Evolutionary conservation across 257 asterid species (phyloP).

Genomic region (Salvia rosmarinus): DNA sequence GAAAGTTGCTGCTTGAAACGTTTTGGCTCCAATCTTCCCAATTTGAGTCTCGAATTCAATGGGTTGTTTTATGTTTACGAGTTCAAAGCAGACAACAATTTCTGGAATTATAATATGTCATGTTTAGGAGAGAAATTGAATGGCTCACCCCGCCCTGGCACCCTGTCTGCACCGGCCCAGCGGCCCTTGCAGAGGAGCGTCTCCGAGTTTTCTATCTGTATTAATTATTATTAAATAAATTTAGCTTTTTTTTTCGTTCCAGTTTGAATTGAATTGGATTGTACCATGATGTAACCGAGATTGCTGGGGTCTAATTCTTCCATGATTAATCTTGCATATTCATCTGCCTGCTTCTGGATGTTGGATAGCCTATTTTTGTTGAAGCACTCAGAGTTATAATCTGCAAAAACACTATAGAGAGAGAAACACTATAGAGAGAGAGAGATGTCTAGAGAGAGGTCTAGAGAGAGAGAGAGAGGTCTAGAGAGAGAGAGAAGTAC

Average conservation of each 20-base stretch:
- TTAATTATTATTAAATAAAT: background rate
- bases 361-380: conserved; percentile 77
- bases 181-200: conserved; percentile 71
- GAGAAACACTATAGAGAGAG: background rate
- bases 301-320: conserved; percentile 81
- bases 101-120: no score
- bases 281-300: conserved; percentile 74
- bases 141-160: conserved; percentile 54
- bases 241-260: background rate
- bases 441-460: background rate
- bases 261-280: background rate
- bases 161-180: conserved; percentile 44
- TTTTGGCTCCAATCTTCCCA: no score
- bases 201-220: conserved; percentile 71
- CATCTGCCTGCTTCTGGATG: conserved; percentile 82
- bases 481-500: conserved; percentile 34
- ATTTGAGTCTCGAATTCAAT: no score
- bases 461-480: background rate
- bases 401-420: conserved; percentile 42
- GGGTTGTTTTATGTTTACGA: no score
- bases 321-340: conserved; percentile 87
- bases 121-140: no score
- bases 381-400: conserved; percentile 88
- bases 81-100: no score
- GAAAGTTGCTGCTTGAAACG: no score